Evolutionary conservation across 2,329 filamentous ascomycete genomes (phyloP).

Genomic region (Colletotrichum kahawae): DNA sequence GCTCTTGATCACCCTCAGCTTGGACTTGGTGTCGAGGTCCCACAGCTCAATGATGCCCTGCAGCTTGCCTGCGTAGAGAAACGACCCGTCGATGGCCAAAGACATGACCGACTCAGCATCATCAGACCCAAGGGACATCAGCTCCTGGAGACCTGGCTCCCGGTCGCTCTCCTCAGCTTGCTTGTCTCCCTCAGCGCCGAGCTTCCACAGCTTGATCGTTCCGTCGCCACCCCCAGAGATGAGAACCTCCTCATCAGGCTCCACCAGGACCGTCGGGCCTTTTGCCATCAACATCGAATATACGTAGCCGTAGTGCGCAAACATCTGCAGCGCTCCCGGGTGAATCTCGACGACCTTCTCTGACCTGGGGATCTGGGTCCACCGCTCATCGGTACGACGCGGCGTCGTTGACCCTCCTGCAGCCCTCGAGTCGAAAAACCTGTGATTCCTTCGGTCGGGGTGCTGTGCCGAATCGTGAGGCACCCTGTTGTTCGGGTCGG

Average conservation of each 20-base stretch:
- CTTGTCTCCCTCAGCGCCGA: constrained; percentile 46
- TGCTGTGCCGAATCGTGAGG: constrained; percentile 70
- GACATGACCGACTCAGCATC: constrained; percentile 73
- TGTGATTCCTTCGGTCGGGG: constrained; percentile 77
- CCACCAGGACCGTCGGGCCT: constrained; percentile 70
- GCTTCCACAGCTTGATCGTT: constrained; percentile 90
- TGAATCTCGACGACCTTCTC: constrained; percentile 77
- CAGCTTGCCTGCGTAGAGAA: constrained; percentile 89
- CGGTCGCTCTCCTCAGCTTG: constrained; percentile 52
- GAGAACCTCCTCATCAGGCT: constrained; percentile 78
- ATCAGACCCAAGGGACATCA: constrained; percentile 68
- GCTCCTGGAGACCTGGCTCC: constrained; percentile 69
- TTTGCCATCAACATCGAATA: constrained; percentile 92
- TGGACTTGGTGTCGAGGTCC: constrained; percentile 94
- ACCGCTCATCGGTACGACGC: constrained; percentile 66
- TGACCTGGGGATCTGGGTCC: constrained; percentile 57
- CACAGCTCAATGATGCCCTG: constrained; percentile 92
- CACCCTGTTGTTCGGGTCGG: constrained; percentile 64
- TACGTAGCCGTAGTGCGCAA: constrained; percentile 93
- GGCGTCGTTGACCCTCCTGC: constrained; percentile 83
- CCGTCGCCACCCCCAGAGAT: constrained; percentile 94
- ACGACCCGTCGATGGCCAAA: constrained; percentile 85
- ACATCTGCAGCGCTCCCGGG: constrained; percentile 79
- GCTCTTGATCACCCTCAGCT: constrained; percentile 83
- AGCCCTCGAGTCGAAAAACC: constrained; percentile 91